Conservation (phyloP, 345 rosid species). For the Moringa oleifera region DNA sequence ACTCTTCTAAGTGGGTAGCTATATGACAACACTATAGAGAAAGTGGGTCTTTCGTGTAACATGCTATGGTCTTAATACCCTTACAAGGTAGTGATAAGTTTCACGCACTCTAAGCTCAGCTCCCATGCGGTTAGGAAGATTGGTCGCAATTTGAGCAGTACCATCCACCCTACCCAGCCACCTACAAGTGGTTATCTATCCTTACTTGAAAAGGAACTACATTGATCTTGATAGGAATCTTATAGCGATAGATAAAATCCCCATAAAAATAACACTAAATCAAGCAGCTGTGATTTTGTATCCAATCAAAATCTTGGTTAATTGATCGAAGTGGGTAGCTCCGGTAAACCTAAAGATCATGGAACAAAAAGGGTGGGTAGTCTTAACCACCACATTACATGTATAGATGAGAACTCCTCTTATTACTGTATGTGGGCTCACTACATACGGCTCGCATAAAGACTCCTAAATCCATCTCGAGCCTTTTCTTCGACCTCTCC, state of each 20-base stretch:
- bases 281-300: constrained; percentile 12
- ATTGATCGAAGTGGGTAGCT: no score
- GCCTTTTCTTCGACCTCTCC: constrained; percentile 7
- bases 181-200: constrained; percentile 15
- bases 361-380: constrained; percentile 15
- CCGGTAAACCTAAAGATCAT: constrained; percentile 7
- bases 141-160: constrained; percentile 19
- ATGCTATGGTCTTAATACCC: no score
- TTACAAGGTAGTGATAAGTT: no score
- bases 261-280: constrained; percentile 17
- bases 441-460: constrained; percentile 10
- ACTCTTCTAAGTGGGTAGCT: constrained; percentile 20
- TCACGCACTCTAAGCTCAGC: no score
- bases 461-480: constrained; percentile 8
- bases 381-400: constrained; percentile 16
- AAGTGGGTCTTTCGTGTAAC: no score
- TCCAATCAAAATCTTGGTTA: not conserved
- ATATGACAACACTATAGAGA: no score
- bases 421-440: constrained; percentile 9
- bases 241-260: no score
- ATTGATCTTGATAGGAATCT: constrained; percentile 21
- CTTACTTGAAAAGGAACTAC: constrained; percentile 8
- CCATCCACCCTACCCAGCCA: constrained; percentile 18
- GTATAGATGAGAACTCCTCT: constrained; percentile 9
- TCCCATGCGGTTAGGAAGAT: constrained; percentile 19